phyloP scores from a whole-genome alignment of 805 yeast species.

The Yarrowia deformans region DNA sequence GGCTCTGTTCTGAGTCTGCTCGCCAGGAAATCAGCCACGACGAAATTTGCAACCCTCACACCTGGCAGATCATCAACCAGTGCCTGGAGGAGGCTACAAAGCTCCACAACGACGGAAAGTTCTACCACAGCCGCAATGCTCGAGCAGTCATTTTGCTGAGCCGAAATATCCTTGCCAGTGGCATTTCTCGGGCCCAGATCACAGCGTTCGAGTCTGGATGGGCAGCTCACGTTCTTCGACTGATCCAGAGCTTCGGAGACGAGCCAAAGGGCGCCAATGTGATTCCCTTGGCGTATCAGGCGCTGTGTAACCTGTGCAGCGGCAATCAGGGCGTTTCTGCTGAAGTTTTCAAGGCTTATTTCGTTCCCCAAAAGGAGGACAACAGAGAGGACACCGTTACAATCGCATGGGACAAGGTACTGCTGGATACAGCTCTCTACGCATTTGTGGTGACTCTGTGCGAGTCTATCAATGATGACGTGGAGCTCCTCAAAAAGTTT shows the following conservation, averaged over 20 bases:
- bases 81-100: slow-evolving; percentile 4
- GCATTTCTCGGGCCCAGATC: slow-evolving; percentile 19
- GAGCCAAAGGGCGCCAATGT: neutral
- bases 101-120: slow-evolving; percentile 10
- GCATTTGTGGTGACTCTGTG: slow-evolving; percentile 31
- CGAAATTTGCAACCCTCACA: slow-evolving; percentile 9
- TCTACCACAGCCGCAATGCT: slow-evolving; percentile 30
- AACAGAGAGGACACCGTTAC: neutral
- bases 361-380: neutral
- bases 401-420: neutral
- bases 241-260: slow-evolving; percentile 23
- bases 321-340: slow-evolving; percentile 20
- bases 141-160: slow-evolving; percentile 20
- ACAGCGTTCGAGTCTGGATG: slow-evolving; percentile 26
- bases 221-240: neutral
- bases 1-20: slow-evolving; percentile 17
- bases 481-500: slow-evolving; percentile 14
- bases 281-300: slow-evolving; percentile 29
- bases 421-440: slow-evolving; percentile 8
- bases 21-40: slow-evolving; percentile 7
- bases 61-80: slow-evolving; percentile 13
- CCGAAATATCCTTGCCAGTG: slow-evolving; percentile 26
- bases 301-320: slow-evolving; percentile 29
- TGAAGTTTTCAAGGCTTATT: neutral
- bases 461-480: slow-evolving; percentile 20